A percentile compares a stretch with the other conserved stretches of the same genome.
Conservation (phyloP, 2,329 filamentous ascomycete species). For the Nemania diffusa region DNA sequence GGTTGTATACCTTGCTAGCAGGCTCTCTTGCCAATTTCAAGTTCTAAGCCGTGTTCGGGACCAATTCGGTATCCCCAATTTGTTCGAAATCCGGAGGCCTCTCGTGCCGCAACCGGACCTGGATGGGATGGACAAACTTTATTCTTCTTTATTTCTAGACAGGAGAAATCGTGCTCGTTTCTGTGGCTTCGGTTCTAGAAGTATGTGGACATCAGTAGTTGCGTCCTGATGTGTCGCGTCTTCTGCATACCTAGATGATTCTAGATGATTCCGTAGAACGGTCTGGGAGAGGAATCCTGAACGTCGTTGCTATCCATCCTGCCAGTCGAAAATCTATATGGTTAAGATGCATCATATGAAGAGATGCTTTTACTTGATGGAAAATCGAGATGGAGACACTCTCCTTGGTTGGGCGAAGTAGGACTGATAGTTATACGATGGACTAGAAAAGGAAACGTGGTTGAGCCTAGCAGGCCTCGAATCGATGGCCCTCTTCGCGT, state of each 20-base stretch:
- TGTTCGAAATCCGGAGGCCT: no score
- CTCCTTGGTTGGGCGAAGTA: neutral
- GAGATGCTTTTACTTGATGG: neutral
- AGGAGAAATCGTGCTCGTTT: neutral
- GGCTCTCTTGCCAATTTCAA: neutral
- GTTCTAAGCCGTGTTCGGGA: neutral
- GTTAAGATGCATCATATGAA: neutral
- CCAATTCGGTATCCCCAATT: neutral
- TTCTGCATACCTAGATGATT: neutral
- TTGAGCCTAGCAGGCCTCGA: neutral
- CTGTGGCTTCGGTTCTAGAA: neutral
- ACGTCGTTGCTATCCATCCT: neutral
- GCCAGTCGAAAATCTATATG: neutral
- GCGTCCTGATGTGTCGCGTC: neutral
- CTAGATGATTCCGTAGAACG: neutral
- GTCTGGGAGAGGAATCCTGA: neutral
- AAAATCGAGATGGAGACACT: neutral
- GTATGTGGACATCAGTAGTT: neutral
- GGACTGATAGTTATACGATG: neutral
- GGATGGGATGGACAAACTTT: neutral
- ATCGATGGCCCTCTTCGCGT: neutral
- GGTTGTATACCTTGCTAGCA: neutral
- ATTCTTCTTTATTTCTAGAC: neutral
- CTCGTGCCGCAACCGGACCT: neutral
- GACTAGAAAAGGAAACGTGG: neutral